Base-by-base conservation (phyloP, 352 stramenopile species). In the Globisporangium viniferum region DNA sequence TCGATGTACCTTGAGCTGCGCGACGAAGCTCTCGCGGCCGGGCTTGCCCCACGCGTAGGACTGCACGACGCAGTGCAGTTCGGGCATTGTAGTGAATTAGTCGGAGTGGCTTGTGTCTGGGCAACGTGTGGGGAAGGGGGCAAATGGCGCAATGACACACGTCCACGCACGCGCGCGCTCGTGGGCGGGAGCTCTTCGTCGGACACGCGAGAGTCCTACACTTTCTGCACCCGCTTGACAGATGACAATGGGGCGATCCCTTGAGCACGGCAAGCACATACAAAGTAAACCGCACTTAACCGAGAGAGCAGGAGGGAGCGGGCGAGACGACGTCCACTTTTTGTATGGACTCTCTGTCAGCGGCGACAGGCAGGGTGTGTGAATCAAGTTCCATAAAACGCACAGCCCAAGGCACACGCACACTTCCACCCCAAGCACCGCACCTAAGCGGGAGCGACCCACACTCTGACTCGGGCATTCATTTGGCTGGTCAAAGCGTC, bases 41-140 rank as follows among this genome's bases (percentile, higher is more conserved):
- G 62, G 75, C 70, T 97, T 97, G 27, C 93, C 93, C 93, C 93
- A 98, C 22, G 90, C 91, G 71, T 98, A 98, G 39, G 75, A 89
- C 78, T 98, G 92, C 46, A 75, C 89, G 27, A 94, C 73, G 72
- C 87, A 96, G 72, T 94, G 73, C 35, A 97, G 80, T 64, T 86
- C 75, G 63, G 90, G 81, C 86, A 96, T 93, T 29, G 48, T 69
- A 33, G 27, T 24, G 4, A 15, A 22, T 12, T 8, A 24, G 29
- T 10, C 29, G 15, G 5, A 60, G 20, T 24, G 24, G 3, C 24
- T 51, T n/a, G 53, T 12, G 29, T 18, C 29, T 24, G 29, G 7
- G 29, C 12, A 44, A n/a, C 20, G 29, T 41, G 31, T 29, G 56
- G 15, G n/a, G 57, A 18, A 59, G 53, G 41, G 31, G 39, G 44